These are phyloP conservation scores for Kentomonas sorsogonicus DNA, from an alignment of 208 protist genomes.

Conservation along the genomic window DNA sequence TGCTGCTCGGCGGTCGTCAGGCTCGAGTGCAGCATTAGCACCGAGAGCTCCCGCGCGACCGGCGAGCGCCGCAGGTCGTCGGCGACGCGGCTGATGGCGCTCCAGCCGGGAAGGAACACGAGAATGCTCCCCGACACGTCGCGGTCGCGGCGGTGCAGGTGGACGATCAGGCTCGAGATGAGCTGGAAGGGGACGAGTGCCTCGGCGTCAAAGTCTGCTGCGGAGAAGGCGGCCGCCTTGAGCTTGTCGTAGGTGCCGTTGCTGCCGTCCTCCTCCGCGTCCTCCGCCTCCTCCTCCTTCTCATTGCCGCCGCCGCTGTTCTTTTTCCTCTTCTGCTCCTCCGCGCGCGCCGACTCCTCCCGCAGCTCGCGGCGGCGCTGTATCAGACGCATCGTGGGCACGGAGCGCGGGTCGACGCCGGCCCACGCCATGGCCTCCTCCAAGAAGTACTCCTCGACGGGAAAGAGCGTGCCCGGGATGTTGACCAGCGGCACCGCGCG, in stretches of 20 bases:
- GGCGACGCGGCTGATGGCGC: conserved; percentile 71
- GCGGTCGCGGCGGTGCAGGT: conserved; percentile 35
- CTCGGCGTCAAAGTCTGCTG: conserved; percentile 48
- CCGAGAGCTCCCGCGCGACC: conserved; percentile 46
- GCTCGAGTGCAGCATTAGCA: conserved; percentile 88
- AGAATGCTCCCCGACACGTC: conserved; percentile 70
- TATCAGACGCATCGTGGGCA: conserved; percentile 33
- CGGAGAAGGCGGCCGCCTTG: conserved; percentile 45
- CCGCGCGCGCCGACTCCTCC: not conserved
- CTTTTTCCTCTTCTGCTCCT: no score
- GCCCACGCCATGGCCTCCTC: conserved; percentile 70
- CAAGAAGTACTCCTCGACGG: conserved; percentile 81
- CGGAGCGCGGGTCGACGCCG: conserved; percentile 19
- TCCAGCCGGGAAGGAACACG: conserved; percentile 88
- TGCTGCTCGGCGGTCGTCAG: conserved; percentile 86
- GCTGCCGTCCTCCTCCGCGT: conserved; percentile 2
- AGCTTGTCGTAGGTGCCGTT: conserved; percentile 47
- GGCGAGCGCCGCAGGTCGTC: conserved; percentile 41
- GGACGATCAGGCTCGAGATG: conserved; percentile 51
- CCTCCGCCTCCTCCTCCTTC: conserved; percentile 1
- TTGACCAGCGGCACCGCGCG: conserved; percentile 48
- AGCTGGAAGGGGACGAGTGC: conserved; percentile 67
- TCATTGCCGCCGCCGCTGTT: not conserved
- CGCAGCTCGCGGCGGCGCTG: no score
- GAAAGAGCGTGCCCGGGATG: conserved; percentile 82